Conservation (phyloP, 345 rosid genomes). For the Eucalyptus camaldulensis region DNA sequence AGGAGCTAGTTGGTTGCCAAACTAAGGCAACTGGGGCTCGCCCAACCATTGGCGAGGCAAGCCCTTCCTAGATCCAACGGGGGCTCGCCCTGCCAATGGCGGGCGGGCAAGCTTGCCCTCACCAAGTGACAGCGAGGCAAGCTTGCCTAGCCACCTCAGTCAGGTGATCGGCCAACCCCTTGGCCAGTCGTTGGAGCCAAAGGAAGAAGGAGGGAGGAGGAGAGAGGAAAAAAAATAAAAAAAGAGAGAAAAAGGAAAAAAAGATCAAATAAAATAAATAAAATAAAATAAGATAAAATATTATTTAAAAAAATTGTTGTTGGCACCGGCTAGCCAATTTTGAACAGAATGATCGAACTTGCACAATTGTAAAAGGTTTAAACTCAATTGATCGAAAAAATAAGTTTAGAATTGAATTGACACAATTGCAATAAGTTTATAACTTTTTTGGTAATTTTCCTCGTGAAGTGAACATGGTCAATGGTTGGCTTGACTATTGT, state of each 20-base stretch:
- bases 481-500: background rate
- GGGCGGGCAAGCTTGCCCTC: accelerated
- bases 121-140: accelerated
- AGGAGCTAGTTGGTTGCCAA: accelerated
- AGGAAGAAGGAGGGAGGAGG: too few relatives aligned
- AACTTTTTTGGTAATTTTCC: too few relatives aligned
- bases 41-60: accelerated
- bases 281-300: too few relatives aligned
- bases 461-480: background rate
- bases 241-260: too few relatives aligned
- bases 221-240: too few relatives aligned
- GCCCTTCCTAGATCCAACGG: accelerated
- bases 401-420: accelerated
- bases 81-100: accelerated
- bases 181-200: accelerated
- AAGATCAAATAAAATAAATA: too few relatives aligned
- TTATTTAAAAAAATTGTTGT: too few relatives aligned
- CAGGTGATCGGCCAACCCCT: accelerated
- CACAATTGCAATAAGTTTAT: accelerated
- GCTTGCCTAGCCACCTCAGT: too few relatives aligned
- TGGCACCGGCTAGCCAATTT: accelerated
- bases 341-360: accelerated
- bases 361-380: too few relatives aligned
- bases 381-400: too few relatives aligned
- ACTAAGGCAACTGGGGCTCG: accelerated